Evolutionary conservation across 108 stramenopile species (phyloP).

Genomic region (Cyclotella cryptica): DNA sequence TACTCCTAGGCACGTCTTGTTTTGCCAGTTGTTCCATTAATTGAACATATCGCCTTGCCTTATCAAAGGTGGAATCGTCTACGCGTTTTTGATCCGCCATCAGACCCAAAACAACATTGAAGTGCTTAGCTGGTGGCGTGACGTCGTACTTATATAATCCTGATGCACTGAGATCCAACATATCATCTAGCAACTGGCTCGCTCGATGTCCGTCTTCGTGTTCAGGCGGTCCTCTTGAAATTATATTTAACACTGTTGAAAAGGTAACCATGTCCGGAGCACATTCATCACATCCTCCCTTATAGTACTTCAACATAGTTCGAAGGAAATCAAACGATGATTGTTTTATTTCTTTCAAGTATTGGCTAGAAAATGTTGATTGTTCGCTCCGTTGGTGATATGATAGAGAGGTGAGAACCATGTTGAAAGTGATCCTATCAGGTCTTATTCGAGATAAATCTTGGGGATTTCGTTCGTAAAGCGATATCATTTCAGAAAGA

Average conservation of each 20-base stretch:
- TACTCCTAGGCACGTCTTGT: constrained; percentile 4
- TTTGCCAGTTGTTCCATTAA: constrained; percentile 37
- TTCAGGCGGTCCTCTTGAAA: constrained; percentile 4
- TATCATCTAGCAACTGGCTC: constrained; percentile 34
- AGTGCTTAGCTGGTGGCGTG: constrained; percentile 36
- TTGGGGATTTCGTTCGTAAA: constrained; percentile 20
- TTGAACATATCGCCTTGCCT: constrained; percentile 28
- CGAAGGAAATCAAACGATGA: constrained; percentile 21
- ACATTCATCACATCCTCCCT: constrained; percentile 13
- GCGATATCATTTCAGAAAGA: constrained; percentile 31
- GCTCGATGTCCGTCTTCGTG: constrained; percentile 28
- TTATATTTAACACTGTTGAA: constrained; percentile 40
- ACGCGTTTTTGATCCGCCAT: constrained; percentile 31
- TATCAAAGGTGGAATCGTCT: constrained; percentile 8
- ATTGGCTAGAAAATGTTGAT: not conserved
- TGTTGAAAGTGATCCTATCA: constrained; percentile 40
- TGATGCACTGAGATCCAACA: constrained; percentile 38
- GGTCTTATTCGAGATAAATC: constrained; percentile 34
- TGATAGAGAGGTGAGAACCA: constrained; percentile 30
- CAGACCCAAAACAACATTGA: constrained; percentile 38
- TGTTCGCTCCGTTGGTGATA: constrained; percentile 11
- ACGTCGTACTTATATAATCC: constrained; percentile 31
- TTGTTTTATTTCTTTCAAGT: constrained; percentile 3
- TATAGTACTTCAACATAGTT: constrained; percentile 38
- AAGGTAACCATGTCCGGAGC: constrained; percentile 46